Base-by-base conservation (phyloP, 805 yeast genomes). In the Spathaspora hagerdaliae region DNA sequence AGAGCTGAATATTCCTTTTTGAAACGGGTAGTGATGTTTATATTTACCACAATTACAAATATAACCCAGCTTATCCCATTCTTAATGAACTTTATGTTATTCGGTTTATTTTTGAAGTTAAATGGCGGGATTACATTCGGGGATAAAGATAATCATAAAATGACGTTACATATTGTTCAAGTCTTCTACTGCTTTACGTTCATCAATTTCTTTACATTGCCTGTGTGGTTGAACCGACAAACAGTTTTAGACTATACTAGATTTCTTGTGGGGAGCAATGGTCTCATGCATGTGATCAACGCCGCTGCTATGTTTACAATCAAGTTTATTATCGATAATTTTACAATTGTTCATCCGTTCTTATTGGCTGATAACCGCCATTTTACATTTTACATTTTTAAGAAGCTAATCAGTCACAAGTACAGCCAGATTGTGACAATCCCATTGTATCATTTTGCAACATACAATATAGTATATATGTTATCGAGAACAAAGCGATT, bases 351-450 rank as follows among this genome's bases (percentile, higher is more conserved):
- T 2, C 99, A 94, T 62, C 97, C 97, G 7, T 94, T 92, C 62
- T 63, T 94, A 35, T 72, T 92, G 38, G 95, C 98, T 0, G 99
- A 94, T 63, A 94, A 94, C 67, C 79, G 99, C 55, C 99, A 94
- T 64, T 89, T 82, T 61, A 82, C 96, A 0, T 94, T 94, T 61
- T 94, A 94, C 64, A 65, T 94, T 33, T 87, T 87, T 79, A 79
- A 82, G 46, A 78, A 77, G 47, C 56, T 94, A 27, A 76, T 92
- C 38, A 65, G 78, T 52, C 66, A 71, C 19, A 69, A 64, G 31
- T 61, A 73, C 46, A 73, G 75, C 45, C 70, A 79, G 14, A 69
- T 78, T 43, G 68, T 74, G 46, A 53, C 79, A 6, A 71, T 83
- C 0, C 90, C 95, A 4, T 63, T 82, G 0, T 90, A 91, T 60